Percentiles rank a stretch among this genome's conserved stretches.
Evolutionary conservation across 2,329 filamentous ascomycete genomes (phyloP).

Genomic region (Botrytis elliptica): DNA sequence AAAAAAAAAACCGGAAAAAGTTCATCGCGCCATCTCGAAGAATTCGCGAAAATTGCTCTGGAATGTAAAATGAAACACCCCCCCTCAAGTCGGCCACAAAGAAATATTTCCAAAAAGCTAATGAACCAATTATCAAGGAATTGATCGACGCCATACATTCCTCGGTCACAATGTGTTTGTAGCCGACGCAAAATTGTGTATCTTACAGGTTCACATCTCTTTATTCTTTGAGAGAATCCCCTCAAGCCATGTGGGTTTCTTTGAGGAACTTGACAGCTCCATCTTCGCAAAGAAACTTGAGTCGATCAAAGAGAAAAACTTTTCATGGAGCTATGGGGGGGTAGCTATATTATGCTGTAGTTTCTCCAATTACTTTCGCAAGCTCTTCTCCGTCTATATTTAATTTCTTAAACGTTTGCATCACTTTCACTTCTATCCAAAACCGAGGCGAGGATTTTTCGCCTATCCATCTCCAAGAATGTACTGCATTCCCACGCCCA

Average conservation of each 20-base stretch:
- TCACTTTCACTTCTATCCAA: slow-evolving; percentile 6
- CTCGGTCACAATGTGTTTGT: slow-evolving; percentile 20
- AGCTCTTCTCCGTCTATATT: background rate
- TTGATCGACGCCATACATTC: slow-evolving; percentile 16
- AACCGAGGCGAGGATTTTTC: background rate
- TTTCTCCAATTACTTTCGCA: background rate
- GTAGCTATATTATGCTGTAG: slow-evolving; percentile 10
- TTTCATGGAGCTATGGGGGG: slow-evolving; percentile 9
- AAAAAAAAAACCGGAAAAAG: background rate
- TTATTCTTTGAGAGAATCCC: slow-evolving; percentile 1
- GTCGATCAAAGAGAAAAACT: slow-evolving; percentile 3
- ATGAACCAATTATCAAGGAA: background rate
- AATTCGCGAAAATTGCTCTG: slow-evolving; percentile 4
- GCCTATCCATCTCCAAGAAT: slow-evolving; percentile 20
- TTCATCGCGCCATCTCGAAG: slow-evolving; percentile 1
- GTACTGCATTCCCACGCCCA: slow-evolving; percentile 17
- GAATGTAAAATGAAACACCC: background rate
- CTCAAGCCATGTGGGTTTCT: slow-evolving; percentile 10
- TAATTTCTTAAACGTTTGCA: slow-evolving; percentile 19
- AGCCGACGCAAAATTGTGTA: background rate
- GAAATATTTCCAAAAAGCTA: background rate
- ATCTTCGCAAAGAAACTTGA: background rate
- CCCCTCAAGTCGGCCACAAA: background rate
- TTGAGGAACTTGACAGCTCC: background rate
- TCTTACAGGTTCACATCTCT: background rate